Base-by-base conservation (phyloP, 192 early-diverging fungal species). In the Coemansia sp. region DNA sequence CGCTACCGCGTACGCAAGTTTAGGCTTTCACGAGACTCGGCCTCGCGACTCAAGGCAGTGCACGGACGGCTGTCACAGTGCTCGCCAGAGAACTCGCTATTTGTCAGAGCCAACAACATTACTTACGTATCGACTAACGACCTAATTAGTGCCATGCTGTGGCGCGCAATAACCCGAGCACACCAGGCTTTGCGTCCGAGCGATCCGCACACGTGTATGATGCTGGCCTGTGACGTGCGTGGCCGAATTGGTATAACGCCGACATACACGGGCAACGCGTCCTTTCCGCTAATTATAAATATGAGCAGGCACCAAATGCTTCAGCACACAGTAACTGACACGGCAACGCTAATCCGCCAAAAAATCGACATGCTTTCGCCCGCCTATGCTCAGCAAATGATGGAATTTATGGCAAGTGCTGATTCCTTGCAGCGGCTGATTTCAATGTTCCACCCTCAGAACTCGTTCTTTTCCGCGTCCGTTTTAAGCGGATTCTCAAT, bases 181-280 rank as follows among this genome's bases (percentile, higher is more conserved):
- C 62, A 71, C 36, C 8, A 27, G 2, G 17, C 4, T 2, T 3
- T 52, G 1, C 18, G 46, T 9, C 69, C 62, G 0, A n/a, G n/a
- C 18, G 58, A 71, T 42, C 69, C 69, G 0, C 21, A 60, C 19
- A 61, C 69, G 3, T 71, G 69, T 22, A 56, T 71, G 47, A 60
- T 60, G 53, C 23, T 71, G 3, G 69, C 69, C 13, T 71, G 69
- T 49, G 69, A 71, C 15, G 34, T 71, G 21, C 62, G 70, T 5
- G 19, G 27, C 2, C 70, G 70, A 27, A 58, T 63, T 17, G 50
- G 45, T 2, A 15, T 58, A 5, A 51, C 63, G 8, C 15, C 10
- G 17, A 41, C 58, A 14, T 73, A 73, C 42, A 48, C 55, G 5
- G 70, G 70, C 33, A 73, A 73, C 18, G 58, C 55, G 10, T 73